These are phyloP conservation scores for Ophiostoma sp. DNA, from an alignment of 2,329 filamentous ascomycete species.

Conservation along the genomic window DNA sequence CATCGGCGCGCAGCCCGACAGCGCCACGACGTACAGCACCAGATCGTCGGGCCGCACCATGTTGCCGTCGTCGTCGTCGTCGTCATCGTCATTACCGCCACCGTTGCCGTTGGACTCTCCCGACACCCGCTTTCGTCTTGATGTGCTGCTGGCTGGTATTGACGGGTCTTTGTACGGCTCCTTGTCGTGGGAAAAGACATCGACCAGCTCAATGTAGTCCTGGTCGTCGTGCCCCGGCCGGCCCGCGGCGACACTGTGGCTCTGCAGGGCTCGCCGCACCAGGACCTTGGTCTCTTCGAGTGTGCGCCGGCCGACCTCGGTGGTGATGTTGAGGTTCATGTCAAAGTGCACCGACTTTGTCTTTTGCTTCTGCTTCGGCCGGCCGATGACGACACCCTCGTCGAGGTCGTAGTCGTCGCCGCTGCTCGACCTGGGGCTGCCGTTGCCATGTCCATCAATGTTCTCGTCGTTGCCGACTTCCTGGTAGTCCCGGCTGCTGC, in stretches of 20 bases:
- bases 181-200: slow-evolving; percentile 50
- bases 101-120: slow-evolving; percentile 36
- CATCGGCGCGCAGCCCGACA: slow-evolving; percentile 56
- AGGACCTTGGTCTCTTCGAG: slow-evolving; percentile 53
- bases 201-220: slow-evolving; percentile 57
- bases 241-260: slow-evolving; percentile 48
- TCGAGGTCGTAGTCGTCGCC: slow-evolving; percentile 4
- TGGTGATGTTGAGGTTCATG: slow-evolving; percentile 52
- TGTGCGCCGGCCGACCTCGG: slow-evolving; percentile 49
- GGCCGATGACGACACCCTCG: not conserved
- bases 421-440: not conserved
- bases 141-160: not conserved
- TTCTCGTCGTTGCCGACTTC: not conserved
- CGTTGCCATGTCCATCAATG: too few relatives aligned
- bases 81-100: slow-evolving; percentile 40
- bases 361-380: slow-evolving; percentile 42
- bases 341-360: slow-evolving; percentile 53
- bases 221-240: slow-evolving; percentile 38
- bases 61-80: slow-evolving; percentile 41
- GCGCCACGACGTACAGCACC: slow-evolving; percentile 56
- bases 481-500: not conserved
- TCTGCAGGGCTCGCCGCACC: slow-evolving; percentile 52
- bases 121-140: slow-evolving; percentile 33
- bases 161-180: slow-evolving; percentile 34
- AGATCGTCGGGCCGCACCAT: slow-evolving; percentile 49